Base-by-base conservation (phyloP, 257 asterid species). In the Thymus mandschuricus region DNA sequence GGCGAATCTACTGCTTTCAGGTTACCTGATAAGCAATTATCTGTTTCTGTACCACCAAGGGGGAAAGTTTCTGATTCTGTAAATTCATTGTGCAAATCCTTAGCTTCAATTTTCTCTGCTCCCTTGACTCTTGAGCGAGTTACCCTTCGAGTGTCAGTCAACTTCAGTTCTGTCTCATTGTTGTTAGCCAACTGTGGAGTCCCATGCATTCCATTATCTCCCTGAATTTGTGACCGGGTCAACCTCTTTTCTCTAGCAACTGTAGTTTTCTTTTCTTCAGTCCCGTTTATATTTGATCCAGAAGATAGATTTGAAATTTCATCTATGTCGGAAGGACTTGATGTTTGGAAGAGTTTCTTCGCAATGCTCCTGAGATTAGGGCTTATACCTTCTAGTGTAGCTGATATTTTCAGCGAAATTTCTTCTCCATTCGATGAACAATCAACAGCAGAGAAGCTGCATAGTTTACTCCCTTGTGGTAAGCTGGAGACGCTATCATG, bases 321-420 rank as follows among this genome's bases (percentile, higher is more conserved):
- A 75, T 52, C 68, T 4, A 10, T 73, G 58, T 61, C 72, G 58
- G 78, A 45, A 64, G 69, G 58, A 72, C 46, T 51, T 34, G 79
- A 55, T 68, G 76, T 28, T 55, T 81, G 86, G 76, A 86, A 83
- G 73, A 86, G 86, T 43, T 68, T 64, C 77, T 76, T 84, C 55
- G 33, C 74, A 15, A 60, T 75, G 73, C 72, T 61, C 62, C 73
- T 69, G 54, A 55, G 35, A 21, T 60, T 70, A 6, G 80, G 77
- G 71, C 76, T 68, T n/a, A 31, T 44, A 58, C 60, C 56, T 52
- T 54, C 76, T 34, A 75, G 50, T 59, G 79, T 43, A 35, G 80
- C 62, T 65, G 79, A 75, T 64, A 43, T 28, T 55, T 74, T 73
- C 51, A 71, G 27, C 46, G 69, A 41, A 44, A 64, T 9, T n/a